These are phyloP conservation scores for Physcomitrium patens DNA, from an alignment of 225 moss, liverwort and hornwort species.

Conservation along the genomic window DNA sequence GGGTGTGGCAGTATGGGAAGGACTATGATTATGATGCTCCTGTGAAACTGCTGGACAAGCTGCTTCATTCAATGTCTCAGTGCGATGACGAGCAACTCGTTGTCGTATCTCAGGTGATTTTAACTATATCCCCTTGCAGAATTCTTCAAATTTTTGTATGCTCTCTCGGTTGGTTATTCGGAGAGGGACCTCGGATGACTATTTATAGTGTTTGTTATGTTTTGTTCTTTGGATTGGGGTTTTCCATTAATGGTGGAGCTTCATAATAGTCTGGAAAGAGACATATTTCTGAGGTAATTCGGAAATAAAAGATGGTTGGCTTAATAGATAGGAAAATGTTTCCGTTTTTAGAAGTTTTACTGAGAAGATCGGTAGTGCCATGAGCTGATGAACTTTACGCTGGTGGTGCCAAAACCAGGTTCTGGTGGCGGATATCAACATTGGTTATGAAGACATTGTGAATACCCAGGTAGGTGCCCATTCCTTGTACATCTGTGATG, in stretches of 20 bases:
- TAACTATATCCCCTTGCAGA: background rate
- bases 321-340: conserved; percentile 16
- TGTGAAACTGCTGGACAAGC: conserved; percentile 96
- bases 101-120: conserved; percentile 88
- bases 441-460: conserved; percentile 99
- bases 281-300: background rate
- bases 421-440: conserved; percentile 97
- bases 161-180: background rate
- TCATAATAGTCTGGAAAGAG: background rate
- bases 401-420: conserved; percentile 58
- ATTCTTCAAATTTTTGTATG: background rate
- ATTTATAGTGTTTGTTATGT: background rate
- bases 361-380: background rate
- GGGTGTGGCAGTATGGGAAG: conserved; percentile 86
- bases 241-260: conserved; percentile 13
- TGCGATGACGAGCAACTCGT: conserved; percentile 99
- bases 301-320: conserved; percentile 10
- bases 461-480: conserved; percentile 80
- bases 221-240: background rate
- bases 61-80: conserved; percentile 98
- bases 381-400: conserved; percentile 28
- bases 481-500: conserved; percentile 19
- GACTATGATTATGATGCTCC: conserved; percentile 99
- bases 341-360: background rate
- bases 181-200: background rate